These are phyloP conservation scores for Trichosporon asahii DNA, from an alignment of 1,284 basidiomycete genomes.

Conservation along the genomic window DNA sequence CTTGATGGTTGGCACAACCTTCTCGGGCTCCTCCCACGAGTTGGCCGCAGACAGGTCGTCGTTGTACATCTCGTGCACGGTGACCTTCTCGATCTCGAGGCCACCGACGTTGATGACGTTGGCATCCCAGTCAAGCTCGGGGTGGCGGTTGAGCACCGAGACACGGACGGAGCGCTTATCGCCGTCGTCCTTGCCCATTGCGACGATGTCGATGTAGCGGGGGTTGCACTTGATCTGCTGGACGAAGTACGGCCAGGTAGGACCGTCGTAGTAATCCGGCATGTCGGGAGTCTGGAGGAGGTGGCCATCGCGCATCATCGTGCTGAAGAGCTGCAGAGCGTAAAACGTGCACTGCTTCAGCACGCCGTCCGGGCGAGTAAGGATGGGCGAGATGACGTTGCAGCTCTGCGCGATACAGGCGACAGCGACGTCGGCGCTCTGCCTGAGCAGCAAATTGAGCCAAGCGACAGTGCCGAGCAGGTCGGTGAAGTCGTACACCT, in stretches of 20 bases:
- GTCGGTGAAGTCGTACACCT: slow-evolving; percentile 62
- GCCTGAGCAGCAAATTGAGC: slow-evolving; percentile 64
- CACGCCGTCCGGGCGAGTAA: slow-evolving; percentile 29
- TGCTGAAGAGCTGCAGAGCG: slow-evolving; percentile 29
- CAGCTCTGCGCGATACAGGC: slow-evolving; percentile 62
- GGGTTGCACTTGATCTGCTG: slow-evolving; percentile 30
- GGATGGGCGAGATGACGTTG: slow-evolving; percentile 40
- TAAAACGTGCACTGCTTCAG: slow-evolving; percentile 36
- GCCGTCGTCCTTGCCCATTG: slow-evolving; percentile 24
- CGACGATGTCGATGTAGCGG: slow-evolving; percentile 35
- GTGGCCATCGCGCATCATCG: slow-evolving; percentile 34
- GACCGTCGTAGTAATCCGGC: slow-evolving; percentile 29
- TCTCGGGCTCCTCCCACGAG: slow-evolving; percentile 21
- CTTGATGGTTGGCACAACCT: slow-evolving; percentile 30
- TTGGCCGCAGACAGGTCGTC: slow-evolving; percentile 31
- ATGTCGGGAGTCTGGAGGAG: slow-evolving; percentile 24
- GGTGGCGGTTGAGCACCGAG: slow-evolving; percentile 37
- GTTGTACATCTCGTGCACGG: slow-evolving; percentile 13
- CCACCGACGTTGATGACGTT: slow-evolving; percentile 28
- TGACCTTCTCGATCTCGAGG: slow-evolving; percentile 27
- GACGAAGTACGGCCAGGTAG: slow-evolving; percentile 34
- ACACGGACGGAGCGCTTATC: slow-evolving; percentile 23
- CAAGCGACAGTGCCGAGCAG: slow-evolving; percentile 61
- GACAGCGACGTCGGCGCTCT: slow-evolving; percentile 61
- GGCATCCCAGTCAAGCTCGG: slow-evolving; percentile 30